Evolutionary conservation across 768 basidiomycete species (phyloP), one percentile per base, ranked within the genome.

Genomic region (Naematelia aurantialba): DNA sequence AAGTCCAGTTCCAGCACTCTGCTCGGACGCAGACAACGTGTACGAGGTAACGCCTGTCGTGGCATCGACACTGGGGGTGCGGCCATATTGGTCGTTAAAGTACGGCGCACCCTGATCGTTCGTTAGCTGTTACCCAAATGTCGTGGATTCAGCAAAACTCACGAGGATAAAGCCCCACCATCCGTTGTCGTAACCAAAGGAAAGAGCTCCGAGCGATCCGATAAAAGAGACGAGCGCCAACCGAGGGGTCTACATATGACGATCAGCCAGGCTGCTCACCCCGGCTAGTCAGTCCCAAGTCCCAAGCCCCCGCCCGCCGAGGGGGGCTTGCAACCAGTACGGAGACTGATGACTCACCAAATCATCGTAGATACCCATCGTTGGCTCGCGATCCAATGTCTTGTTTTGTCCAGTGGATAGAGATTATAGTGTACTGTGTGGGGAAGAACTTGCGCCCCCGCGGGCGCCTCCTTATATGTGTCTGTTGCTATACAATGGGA

Each of bases 61-160:
- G 8, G 34, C 34, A 39, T 39, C 34, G 34, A 17, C 17, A 17
- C 8, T 17, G 34, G 17, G 10, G 1, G 31, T 54, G 8, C 26
- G 21, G 29, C 52, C 52, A 25, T 30, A 54, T 25, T 54, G 52
- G 34, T 54, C 52, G 34, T 54, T 54, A 34, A 54, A 54, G 31
- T 54, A 54, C 13, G 30, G n/a, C 8, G 52, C 52, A 4, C 52
- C 34, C 34, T 39, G 34, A 39, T 39, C 8, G 8, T 8, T 39
- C 34, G 8, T 39, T 8, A 17, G 8, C 17, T 39, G 34, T 39
- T 8, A 8, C 17, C 17, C 17, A 17, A 8, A 39, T 39, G 8
- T 39, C 34, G 34, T 39, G 8, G 34, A 17, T 8, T 39, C 8
- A 39, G 34, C 17, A 17, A 8, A 39, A 39, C 34, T 39, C 34